phyloP scores from a whole-genome alignment of 176 grass and related monocot genomes.

The Paspalum notatum region DNA sequence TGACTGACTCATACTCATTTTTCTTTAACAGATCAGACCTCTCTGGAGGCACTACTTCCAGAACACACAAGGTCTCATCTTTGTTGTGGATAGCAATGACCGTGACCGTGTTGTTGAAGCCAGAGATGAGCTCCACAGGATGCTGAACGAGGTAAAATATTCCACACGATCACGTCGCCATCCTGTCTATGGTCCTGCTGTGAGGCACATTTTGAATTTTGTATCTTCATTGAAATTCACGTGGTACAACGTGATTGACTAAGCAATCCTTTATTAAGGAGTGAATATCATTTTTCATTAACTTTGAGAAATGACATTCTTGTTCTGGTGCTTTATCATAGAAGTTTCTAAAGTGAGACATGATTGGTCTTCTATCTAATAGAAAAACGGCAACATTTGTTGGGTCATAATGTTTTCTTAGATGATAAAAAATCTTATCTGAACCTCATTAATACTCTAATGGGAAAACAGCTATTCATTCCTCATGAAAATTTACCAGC shows the following conservation, averaged over 20 bases:
- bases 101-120: constrained; percentile 51
- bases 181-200: background rate
- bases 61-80: constrained; percentile 56
- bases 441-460: background rate
- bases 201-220: background rate
- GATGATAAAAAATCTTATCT: too few relatives aligned
- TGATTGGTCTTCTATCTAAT: too few relatives aligned
- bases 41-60: constrained; percentile 58
- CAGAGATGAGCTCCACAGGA: constrained; percentile 55
- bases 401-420: too few relatives aligned
- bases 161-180: background rate
- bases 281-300: too few relatives aligned
- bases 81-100: constrained; percentile 50
- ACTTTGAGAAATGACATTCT: background rate
- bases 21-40: constrained; percentile 43
- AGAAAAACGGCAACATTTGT: too few relatives aligned
- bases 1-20: background rate
- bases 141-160: constrained; percentile 43
- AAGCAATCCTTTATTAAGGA: background rate
- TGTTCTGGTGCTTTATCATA: too few relatives aligned
- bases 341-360: too few relatives aligned
- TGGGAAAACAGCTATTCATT: background rate
- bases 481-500: background rate
- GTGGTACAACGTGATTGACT: background rate
- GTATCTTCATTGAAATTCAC: background rate